Conservation (phyloP, 371 early-diverging fungal genomes). For the Mucor mucedo region DNA sequence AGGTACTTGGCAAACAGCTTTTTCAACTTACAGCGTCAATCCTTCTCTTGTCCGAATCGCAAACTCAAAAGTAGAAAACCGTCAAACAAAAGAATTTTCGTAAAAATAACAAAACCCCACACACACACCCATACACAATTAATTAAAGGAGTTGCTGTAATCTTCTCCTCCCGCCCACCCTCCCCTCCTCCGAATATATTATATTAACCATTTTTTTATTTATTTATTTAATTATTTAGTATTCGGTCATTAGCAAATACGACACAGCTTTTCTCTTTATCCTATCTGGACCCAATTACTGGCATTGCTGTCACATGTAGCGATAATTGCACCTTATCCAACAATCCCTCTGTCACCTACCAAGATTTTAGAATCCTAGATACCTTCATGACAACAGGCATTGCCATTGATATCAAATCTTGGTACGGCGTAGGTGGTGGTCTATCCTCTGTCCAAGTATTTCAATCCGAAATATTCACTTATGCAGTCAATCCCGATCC, state of each 20-base stretch:
- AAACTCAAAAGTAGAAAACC: constrained; percentile 61
- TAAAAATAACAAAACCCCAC: constrained; percentile 10
- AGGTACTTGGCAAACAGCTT: constrained; percentile 70
- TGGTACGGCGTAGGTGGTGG: constrained; percentile 83
- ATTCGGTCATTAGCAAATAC: constrained; percentile 26
- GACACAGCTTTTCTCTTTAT: constrained; percentile 43
- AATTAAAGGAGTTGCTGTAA: constrained; percentile 4
- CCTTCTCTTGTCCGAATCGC: constrained; percentile 72
- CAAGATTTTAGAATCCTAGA: constrained; percentile 68
- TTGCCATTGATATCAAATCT: constrained; percentile 66
- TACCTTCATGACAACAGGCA: constrained; percentile 49
- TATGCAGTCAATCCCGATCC: constrained; percentile 37
- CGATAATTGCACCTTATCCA: constrained; percentile 62
- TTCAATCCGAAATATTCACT: constrained; percentile 53
- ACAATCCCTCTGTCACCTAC: constrained; percentile 44
- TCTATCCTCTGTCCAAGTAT: constrained; percentile 69
- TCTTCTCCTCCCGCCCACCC: too few species aligned
- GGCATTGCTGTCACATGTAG: constrained; percentile 52
- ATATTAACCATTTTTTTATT: constrained; percentile 1
- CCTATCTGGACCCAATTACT: constrained; percentile 67
- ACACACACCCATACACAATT: background rate
- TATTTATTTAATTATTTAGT: constrained; percentile 10
- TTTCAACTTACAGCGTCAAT: constrained; percentile 56
- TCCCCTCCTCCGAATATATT: background rate
- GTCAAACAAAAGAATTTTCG: constrained; percentile 74